These are phyloP conservation scores for Boeremia exigua DNA, from an alignment of 2,329 filamentous ascomycete genomes.

Conservation along the genomic window DNA sequence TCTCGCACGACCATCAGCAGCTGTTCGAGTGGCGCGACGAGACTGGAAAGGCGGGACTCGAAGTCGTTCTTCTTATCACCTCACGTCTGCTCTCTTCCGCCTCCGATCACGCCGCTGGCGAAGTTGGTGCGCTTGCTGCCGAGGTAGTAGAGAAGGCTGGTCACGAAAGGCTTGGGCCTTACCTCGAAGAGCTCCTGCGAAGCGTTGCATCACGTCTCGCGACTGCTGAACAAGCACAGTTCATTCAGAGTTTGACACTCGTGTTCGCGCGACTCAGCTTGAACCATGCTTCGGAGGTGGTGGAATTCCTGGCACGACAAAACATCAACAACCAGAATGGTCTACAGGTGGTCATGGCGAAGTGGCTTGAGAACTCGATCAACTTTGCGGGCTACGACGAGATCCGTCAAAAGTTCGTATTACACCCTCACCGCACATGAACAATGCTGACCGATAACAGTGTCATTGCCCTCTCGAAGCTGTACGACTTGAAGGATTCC, in stretches of 20 bases:
- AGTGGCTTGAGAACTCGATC: constrained; percentile 97
- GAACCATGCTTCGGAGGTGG: constrained; percentile 83
- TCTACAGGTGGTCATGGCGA: constrained; percentile 85
- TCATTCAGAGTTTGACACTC: constrained; percentile 94
- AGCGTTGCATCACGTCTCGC: constrained; percentile 87
- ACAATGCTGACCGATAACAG: constrained; percentile 52
- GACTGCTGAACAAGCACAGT: constrained; percentile 80
- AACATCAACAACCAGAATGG: constrained; percentile 80
- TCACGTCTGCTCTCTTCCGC: constrained; percentile 83
- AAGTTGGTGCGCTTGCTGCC: constrained; percentile 91
- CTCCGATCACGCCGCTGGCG: constrained; percentile 91
- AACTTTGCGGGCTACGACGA: constrained; percentile 99
- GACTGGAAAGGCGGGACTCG: constrained; percentile 79
- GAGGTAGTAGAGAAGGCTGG: constrained; percentile 96
- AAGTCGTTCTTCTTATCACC: constrained; percentile 89
- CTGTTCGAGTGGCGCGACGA: constrained; percentile 85
- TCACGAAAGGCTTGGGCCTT: constrained; percentile 86
- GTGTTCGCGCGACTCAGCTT: constrained; percentile 93
- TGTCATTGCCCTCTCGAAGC: constrained; percentile 88
- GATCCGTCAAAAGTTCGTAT: constrained; percentile 89
- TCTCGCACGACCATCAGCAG: constrained; percentile 88
- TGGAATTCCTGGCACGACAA: constrained; percentile 87
- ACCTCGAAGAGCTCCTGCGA: constrained; percentile 83
- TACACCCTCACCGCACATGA: too few relatives aligned
- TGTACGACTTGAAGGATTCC: constrained; percentile 85